Percentiles rank a stretch among this genome's conserved stretches.
Evolutionary conservation across 768 basidiomycete genomes (phyloP).

Genomic region (Exidia glandulosa): DNA sequence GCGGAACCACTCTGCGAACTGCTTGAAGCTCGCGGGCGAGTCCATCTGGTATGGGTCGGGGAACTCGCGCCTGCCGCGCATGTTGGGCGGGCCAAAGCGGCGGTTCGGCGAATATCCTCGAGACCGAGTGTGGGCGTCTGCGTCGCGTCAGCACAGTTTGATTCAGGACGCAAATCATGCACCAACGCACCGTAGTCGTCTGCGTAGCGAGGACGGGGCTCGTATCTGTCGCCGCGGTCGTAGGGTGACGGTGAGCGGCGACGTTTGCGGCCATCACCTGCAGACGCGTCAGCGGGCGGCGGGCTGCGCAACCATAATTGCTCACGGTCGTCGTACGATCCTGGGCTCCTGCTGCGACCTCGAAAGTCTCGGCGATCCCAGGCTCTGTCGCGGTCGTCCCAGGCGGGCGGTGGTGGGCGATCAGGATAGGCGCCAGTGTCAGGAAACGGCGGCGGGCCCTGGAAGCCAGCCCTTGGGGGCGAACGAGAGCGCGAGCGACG

Average conservation of each 20-base stretch:
- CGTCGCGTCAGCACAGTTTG: constrained; percentile 7
- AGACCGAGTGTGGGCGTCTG: constrained; percentile 56
- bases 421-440: constrained; percentile 48
- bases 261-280: constrained; percentile 50
- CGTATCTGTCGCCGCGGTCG: constrained; percentile 64
- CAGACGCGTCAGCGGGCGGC: too few species aligned
- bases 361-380: constrained; percentile 28
- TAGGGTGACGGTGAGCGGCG: constrained; percentile 71
- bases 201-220: constrained; percentile 69
- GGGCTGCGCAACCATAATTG: constrained; percentile 18
- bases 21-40: constrained; percentile 70
- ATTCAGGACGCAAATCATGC: neutral
- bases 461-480: constrained; percentile 42
- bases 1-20: constrained; percentile 84
- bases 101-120: constrained; percentile 54
- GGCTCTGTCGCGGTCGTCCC: constrained; percentile 68
- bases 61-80: neutral
- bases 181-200: constrained; percentile 68
- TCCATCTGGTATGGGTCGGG: constrained; percentile 69
- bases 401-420: constrained; percentile 45
- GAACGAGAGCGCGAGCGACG: constrained; percentile 80
- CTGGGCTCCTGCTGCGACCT: constrained; percentile 69
- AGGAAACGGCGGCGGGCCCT: constrained; percentile 42
- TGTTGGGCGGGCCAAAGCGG: neutral
- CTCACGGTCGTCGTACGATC: constrained; percentile 53